A percentile compares a stretch with the other conserved stretches of the same genome.
phyloP scores from a whole-genome alignment of 1,139 yeast genomes.

The Nakaseomyces delphensis region DNA sequence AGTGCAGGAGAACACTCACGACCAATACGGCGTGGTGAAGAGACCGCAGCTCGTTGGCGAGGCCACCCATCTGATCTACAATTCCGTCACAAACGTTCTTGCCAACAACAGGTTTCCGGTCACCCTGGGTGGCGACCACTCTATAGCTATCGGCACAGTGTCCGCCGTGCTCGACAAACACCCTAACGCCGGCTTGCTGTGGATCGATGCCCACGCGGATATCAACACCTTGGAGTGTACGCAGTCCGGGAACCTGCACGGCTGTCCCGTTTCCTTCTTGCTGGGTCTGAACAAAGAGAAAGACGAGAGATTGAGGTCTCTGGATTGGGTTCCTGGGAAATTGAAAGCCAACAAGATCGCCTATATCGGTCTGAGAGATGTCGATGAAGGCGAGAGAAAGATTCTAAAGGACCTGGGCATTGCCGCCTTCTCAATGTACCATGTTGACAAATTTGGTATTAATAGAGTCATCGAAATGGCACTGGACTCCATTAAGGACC shows the following conservation, averaged over 20 bases:
- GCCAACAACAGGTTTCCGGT: conserved; percentile 54
- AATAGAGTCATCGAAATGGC: conserved; percentile 92
- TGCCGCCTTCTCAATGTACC: conserved; percentile 91
- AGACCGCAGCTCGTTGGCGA: conserved; percentile 71
- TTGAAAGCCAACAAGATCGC: conserved; percentile 68
- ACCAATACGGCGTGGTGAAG: conserved; percentile 48
- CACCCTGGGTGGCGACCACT: conserved; percentile 94
- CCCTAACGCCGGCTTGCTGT: conserved; percentile 82
- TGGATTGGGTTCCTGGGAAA: conserved; percentile 66
- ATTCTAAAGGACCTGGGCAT: conserved; percentile 64
- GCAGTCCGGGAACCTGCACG: conserved; percentile 86
- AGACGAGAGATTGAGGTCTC: conserved; percentile 53
- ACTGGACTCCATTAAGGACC: conserved; percentile 45
- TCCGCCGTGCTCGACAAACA: conserved; percentile 69
- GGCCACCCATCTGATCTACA: conserved; percentile 56
- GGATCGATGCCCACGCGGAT: conserved; percentile 99
- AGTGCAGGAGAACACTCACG: conserved; percentile 34
- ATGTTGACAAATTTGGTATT: conserved; percentile 88
- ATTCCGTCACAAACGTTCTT: conserved; percentile 46
- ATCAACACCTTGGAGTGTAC: conserved; percentile 86
- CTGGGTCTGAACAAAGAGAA: conserved; percentile 60
- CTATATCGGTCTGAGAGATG: conserved; percentile 91
- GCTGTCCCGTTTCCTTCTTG: conserved; percentile 89
- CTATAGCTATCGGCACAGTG: conserved; percentile 90
- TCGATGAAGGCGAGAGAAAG: conserved; percentile 75